A percentile compares a stretch with the other conserved stretches of the same genome.
These are phyloP conservation scores for Diophrys appendiculata DNA, from an alignment of 73 alveolate genomes.

Conservation along the genomic window DNA sequence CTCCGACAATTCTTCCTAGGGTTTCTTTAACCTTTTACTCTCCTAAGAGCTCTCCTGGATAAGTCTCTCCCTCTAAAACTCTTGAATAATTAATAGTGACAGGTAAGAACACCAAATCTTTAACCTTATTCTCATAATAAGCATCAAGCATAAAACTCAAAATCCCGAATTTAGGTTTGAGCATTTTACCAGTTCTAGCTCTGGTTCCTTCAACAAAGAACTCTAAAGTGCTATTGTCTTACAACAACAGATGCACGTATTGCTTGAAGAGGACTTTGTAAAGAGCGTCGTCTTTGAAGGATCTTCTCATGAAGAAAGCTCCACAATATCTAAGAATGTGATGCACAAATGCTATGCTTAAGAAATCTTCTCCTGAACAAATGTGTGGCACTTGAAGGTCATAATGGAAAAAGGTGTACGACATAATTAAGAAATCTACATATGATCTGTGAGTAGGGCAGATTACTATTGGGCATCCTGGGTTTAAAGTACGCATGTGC, in stretches of 20 bases:
- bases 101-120: constrained; percentile 81
- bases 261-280: constrained; percentile 83
- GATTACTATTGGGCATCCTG: constrained; percentile 71
- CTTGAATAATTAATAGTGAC: constrained; percentile 87
- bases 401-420: constrained; percentile 79
- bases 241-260: constrained; percentile 67
- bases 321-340: constrained; percentile 80
- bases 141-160: constrained; percentile 68
- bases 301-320: constrained; percentile 86
- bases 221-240: constrained; percentile 70
- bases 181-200: constrained; percentile 79
- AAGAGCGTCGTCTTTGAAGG: constrained; percentile 73
- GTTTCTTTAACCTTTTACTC: constrained; percentile 90
- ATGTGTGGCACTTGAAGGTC: constrained; percentile 84
- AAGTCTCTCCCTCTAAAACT: constrained; percentile 92
- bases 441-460: constrained; percentile 93
- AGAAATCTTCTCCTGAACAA: constrained; percentile 93
- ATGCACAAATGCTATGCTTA: constrained; percentile 71
- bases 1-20: constrained; percentile 71
- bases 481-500: constrained; percentile 37
- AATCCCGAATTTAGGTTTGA: constrained; percentile 80
- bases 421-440: constrained; percentile 82
- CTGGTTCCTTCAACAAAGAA: constrained; percentile 91
- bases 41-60: constrained; percentile 88
- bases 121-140: constrained; percentile 63